Percentiles rank a stretch among this genome's conserved stretches.
These are phyloP conservation scores for Capronia coronata DNA, from an alignment of 2,329 filamentous ascomycete species.

Conservation along the genomic window DNA sequence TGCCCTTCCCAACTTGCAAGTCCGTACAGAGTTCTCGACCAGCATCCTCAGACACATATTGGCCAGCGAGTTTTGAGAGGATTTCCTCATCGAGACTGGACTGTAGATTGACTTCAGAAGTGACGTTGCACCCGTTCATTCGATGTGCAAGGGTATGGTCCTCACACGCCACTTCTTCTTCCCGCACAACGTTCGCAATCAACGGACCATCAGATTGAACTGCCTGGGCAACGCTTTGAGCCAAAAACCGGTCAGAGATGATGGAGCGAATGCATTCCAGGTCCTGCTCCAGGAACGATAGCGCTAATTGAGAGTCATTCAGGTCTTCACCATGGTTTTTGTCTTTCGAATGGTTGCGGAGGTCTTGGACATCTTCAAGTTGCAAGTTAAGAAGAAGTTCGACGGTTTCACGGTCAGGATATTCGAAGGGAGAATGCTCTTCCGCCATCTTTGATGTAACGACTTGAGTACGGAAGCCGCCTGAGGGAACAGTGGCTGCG, in stretches of 20 bases:
- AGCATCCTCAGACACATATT: slow-evolving; percentile 9
- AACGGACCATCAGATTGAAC: slow-evolving; percentile 15
- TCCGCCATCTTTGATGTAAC: slow-evolving; percentile 1
- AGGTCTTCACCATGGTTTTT: slow-evolving; percentile 18
- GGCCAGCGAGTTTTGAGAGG: slow-evolving; percentile 7
- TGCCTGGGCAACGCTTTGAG: slow-evolving; percentile 27
- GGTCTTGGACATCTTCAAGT: slow-evolving; percentile 23
- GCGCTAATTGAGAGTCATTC: slow-evolving; percentile 12
- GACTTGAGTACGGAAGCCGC: neutral
- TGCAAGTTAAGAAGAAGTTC: slow-evolving; percentile 25
- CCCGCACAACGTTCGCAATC: slow-evolving; percentile 1
- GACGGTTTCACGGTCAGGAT: slow-evolving; percentile 15
- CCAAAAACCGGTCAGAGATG: slow-evolving; percentile 25
- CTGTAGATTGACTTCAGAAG: slow-evolving; percentile 5
- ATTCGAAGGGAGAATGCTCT: neutral
- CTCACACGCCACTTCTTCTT: slow-evolving; percentile 13
- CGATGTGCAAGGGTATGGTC: slow-evolving; percentile 9
- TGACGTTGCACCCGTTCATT: slow-evolving; percentile 2
- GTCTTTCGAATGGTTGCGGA: slow-evolving; percentile 17
- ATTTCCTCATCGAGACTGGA: slow-evolving; percentile 1
- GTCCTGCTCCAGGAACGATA: slow-evolving; percentile 22
- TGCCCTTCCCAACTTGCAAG: neutral
- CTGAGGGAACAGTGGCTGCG: neutral
- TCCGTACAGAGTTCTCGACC: neutral
- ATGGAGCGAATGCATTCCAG: slow-evolving; percentile 7